Evolutionary conservation across 148 eudicot species (phyloP), one percentile per base, ranked within the genome.

Genomic region (Rhododendron simsii): DNA sequence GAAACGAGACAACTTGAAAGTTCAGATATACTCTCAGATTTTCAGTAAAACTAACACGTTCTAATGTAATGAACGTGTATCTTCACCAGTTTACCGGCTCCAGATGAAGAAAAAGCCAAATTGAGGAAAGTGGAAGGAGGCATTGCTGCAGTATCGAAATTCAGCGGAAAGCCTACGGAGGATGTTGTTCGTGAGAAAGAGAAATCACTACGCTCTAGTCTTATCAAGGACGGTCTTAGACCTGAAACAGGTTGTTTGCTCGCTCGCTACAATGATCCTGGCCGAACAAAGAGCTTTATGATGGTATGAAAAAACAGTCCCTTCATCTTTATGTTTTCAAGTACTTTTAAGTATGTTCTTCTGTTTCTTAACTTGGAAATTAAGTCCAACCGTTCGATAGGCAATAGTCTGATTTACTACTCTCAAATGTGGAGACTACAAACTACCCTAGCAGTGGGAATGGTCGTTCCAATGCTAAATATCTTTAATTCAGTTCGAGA

Each of bases 231-330:
- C 78, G 94, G 96, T 75, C 92, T 98, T 2, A 93, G 86, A 81
- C 96, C 98, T 14, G 84, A 83, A 88, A 71, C 53, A 5, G 98
- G 98, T 44, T 98, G 95, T 87, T 61, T 93, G 86, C 88, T 98
- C 65, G 98, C 98, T 86, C 94, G 99, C 85, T 98, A 95, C 92
- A 98, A 98, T 87, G 99, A 95, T 88, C 99, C 99, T 74, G 99
- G 99, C 37, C 91, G 98, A 84, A 98, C 99, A 59, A 86, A 90
- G 95, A 93, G 89, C 86, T 95, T 94, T 88, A 90, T 90, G 78
- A 91, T 95, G 99, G 99, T 98, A 95, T 82, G 87, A 30, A 21
- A 39, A 21, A 41, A 5, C 69, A 84, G 20, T 26, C 74, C 73
- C 74, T 67, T 67, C 6, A 67, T 67, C 74, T 10, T 67, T 10